Conservation (phyloP, 257 asterid genomes). For the Salvia rosmarinus region DNA sequence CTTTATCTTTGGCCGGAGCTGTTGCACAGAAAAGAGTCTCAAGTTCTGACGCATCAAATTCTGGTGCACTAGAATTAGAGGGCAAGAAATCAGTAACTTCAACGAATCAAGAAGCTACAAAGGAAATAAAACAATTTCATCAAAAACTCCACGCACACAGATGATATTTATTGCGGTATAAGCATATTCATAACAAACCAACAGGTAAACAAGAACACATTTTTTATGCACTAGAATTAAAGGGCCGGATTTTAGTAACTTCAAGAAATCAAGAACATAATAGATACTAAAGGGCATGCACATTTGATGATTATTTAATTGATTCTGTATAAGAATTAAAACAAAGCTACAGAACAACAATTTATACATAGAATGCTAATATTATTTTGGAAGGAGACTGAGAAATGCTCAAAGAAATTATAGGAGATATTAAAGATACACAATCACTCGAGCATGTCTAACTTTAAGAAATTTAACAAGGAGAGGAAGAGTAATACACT, state of each 20-base stretch:
- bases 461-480: constrained; percentile 28
- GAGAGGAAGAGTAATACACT: constrained; percentile 60
- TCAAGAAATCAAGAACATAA: constrained; percentile 26
- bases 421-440: neutral
- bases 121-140: constrained; percentile 26
- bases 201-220: neutral
- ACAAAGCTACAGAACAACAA: constrained; percentile 5
- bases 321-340: neutral
- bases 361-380: neutral
- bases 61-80: constrained; percentile 73
- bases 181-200: neutral
- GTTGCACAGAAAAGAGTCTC: constrained; percentile 92
- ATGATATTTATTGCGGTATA: constrained; percentile 16
- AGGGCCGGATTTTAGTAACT: constrained; percentile 37
- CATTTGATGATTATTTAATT: constrained; percentile 20
- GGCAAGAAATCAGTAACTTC: constrained; percentile 42
- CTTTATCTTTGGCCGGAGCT: constrained; percentile 60
- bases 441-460: constrained; percentile 23
- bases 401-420: constrained; percentile 27
- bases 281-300: constrained; percentile 13
- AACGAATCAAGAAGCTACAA: constrained; percentile 32
- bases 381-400: neutral
- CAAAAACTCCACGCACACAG: constrained; percentile 5
- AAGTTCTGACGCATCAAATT: constrained; percentile 85
- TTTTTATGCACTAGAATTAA: constrained; percentile 48